Conservation (phyloP, 164 flowering plant species). For the Sextonia rubra region DNA sequence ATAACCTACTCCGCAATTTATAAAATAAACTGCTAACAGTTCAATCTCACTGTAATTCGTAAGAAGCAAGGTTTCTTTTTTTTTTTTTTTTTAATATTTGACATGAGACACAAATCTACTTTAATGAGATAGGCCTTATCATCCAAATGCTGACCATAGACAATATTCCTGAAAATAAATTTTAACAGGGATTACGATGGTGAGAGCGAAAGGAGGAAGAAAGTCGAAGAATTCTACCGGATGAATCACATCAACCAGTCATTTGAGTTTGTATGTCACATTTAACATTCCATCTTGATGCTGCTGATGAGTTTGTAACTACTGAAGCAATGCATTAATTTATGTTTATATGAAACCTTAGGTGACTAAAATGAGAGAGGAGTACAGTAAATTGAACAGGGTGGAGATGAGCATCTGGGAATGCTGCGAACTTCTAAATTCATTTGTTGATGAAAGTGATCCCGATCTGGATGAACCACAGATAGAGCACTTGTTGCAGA, state of each 20-base stretch:
- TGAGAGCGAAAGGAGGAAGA: slow-evolving; percentile 27
- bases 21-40: not conserved
- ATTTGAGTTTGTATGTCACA: slow-evolving; percentile 27
- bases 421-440: slow-evolving; percentile 41
- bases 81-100: no score
- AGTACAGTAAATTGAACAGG: slow-evolving; percentile 33
- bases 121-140: no score
- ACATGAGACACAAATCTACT: no score
- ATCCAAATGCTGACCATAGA: no score
- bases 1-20: no score
- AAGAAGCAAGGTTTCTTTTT: not conserved
- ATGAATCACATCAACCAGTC: slow-evolving; percentile 34
- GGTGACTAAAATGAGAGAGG: slow-evolving; percentile 32
- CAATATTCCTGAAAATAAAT: not conserved
- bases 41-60: not conserved
- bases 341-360: not conserved
- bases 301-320: not conserved
- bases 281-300: not conserved
- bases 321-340: not conserved
- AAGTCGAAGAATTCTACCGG: slow-evolving; percentile 33
- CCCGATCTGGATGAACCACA: slow-evolving; percentile 49
- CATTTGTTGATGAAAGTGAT: slow-evolving; percentile 42
- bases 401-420: slow-evolving; percentile 44
- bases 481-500: slow-evolving; percentile 39
- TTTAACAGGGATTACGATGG: slow-evolving; percentile 31